Evolutionary conservation across 345 rosid genomes (phyloP).

Genomic region (Camelina laxa): DNA sequence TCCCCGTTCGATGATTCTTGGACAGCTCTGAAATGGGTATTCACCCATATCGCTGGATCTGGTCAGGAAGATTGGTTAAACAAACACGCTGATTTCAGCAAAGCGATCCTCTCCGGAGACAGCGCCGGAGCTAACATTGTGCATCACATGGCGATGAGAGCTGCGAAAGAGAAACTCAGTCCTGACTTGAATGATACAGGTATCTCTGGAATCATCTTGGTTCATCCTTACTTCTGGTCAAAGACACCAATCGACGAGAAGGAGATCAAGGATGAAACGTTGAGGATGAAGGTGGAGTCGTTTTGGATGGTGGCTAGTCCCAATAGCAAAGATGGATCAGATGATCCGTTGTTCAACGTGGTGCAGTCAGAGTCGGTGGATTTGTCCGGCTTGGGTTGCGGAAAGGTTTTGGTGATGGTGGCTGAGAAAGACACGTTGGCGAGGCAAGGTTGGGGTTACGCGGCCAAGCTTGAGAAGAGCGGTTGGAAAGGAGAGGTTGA

Average conservation of each 20-base stretch:
- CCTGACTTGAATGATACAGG: constrained; percentile 30
- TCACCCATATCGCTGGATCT: constrained; percentile 47
- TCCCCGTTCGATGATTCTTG: constrained; percentile 59
- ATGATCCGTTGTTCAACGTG: constrained; percentile 63
- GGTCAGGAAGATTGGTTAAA: constrained; percentile 64
- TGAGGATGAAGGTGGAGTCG: constrained; percentile 46
- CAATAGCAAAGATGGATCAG: constrained; percentile 44
- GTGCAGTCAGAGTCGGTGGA: constrained; percentile 42
- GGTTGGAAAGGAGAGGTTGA: constrained; percentile 55
- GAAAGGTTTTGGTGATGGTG: constrained; percentile 50
- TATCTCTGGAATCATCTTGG: constrained; percentile 48
- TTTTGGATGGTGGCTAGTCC: constrained; percentile 51
- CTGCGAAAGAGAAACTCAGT: constrained; percentile 40
- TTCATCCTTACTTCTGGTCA: constrained; percentile 62
- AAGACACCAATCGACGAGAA: constrained; percentile 40
- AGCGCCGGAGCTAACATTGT: constrained; percentile 73
- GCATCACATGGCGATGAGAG: constrained; percentile 54
- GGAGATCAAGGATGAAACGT: constrained; percentile 40
- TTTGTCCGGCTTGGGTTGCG: constrained; percentile 48
- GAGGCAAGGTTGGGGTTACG: constrained; percentile 54
- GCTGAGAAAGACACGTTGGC: constrained; percentile 52
- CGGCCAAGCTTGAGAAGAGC: constrained; percentile 47
- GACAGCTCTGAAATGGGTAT: constrained; percentile 64
- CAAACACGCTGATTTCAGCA: constrained; percentile 51
- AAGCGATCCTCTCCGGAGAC: constrained; percentile 60